These are phyloP conservation scores for Epipyxis sp. DNA, from an alignment of 108 stramenopile species.

Conservation along the genomic window DNA sequence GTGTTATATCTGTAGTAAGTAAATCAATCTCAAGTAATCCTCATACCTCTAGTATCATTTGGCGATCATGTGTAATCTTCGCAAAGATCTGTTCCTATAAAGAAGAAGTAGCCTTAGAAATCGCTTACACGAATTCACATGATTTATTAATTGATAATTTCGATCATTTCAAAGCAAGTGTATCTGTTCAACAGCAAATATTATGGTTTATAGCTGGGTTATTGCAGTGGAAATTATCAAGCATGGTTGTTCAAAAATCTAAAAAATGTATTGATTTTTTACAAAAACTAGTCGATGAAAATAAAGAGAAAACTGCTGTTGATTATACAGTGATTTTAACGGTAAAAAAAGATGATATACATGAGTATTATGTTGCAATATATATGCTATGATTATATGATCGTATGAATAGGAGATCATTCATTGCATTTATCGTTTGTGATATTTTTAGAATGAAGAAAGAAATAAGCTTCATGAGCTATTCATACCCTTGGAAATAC, in stretches of 20 bases:
- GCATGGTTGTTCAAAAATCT: neutral
- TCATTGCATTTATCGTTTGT: too few species aligned
- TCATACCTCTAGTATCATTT: too few species aligned
- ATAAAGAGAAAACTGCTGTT: neutral
- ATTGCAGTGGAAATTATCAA: neutral
- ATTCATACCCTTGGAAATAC: too few species aligned
- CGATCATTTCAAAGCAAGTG: neutral
- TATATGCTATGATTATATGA: too few species aligned
- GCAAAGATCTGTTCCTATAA: neutral
- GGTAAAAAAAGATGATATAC: too few species aligned
- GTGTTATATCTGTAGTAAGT: too few species aligned
- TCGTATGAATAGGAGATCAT: too few species aligned
- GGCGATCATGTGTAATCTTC: neutral
- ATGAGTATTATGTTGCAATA: too few species aligned
- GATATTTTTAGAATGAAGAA: too few species aligned
- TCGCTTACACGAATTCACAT: neutral
- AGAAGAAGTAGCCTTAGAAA: neutral
- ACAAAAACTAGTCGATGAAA: neutral
- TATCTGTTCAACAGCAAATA: neutral
- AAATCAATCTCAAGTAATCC: too few species aligned
- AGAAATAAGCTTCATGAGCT: too few species aligned
- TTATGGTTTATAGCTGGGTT: neutral
- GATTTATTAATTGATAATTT: neutral
- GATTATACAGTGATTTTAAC: too few species aligned
- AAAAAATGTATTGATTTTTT: neutral